Evolutionary conservation across 106 monocot species (phyloP).

Genomic region (Dioscorea zingiberensis): DNA sequence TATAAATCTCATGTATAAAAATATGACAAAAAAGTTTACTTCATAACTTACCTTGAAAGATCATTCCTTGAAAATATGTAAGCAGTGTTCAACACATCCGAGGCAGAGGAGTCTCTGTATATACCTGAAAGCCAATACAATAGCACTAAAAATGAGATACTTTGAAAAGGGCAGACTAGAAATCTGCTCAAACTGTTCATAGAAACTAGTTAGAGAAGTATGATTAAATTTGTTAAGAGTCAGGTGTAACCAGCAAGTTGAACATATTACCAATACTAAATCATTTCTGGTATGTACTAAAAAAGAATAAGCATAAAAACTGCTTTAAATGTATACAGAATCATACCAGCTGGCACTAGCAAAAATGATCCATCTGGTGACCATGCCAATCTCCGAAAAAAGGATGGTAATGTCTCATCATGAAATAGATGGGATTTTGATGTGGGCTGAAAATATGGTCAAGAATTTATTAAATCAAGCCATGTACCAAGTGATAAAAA

Average conservation of each 20-base stretch:
- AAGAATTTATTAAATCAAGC: not conserved
- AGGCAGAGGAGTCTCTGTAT: slow-evolving; percentile 39
- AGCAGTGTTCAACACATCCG: slow-evolving; percentile 64
- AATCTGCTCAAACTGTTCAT: too few relatives aligned
- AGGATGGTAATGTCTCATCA: slow-evolving; percentile 94
- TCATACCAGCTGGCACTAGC: slow-evolving; percentile 77
- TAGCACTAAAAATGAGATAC: too few relatives aligned
- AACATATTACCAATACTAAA: not conserved
- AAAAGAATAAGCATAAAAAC: not conserved
- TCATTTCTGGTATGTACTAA: not conserved
- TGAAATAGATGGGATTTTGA: slow-evolving; percentile 74
- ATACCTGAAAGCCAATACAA: too few relatives aligned
- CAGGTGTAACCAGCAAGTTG: too few relatives aligned
- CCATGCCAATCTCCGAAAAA: slow-evolving; percentile 86
- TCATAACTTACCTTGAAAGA: slow-evolving; percentile 58
- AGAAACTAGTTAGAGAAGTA: too few relatives aligned
- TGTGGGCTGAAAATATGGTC: slow-evolving; percentile 24
- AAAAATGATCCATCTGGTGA: slow-evolving; percentile 96
- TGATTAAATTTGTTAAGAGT: too few relatives aligned
- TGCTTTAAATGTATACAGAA: too few relatives aligned
- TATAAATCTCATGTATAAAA: not conserved
- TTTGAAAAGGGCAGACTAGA: too few relatives aligned
- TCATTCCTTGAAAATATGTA: slow-evolving; percentile 81
- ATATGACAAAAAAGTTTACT: not conserved
- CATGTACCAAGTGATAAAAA: not conserved